Base-by-base conservation (phyloP, 208 protist genomes). In the Porcisia hertigi region DNA sequence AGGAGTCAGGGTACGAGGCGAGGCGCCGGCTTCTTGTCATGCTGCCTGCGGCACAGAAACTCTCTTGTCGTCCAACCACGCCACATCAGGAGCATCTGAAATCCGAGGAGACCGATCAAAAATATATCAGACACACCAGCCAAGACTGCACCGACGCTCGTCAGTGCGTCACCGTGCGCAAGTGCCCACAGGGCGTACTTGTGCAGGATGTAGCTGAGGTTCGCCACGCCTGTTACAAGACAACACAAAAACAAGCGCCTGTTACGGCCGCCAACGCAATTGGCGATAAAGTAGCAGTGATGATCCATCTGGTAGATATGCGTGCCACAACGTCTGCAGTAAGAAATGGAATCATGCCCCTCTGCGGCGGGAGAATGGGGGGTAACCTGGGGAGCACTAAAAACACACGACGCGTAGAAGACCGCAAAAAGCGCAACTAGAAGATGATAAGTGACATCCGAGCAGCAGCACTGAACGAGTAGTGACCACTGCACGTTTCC, bases 201-300 rank as follows among this genome's bases (percentile, higher is more conserved):
- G 76, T 77, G 83, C 45, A 92, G 73, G 11, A 94, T 57, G 62
- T 87, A 87, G 20, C 79, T 69, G 76, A 91, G 76, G 70, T 94
- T 91, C 41, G 75, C 52, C 16, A 87, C 72, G 54, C 82, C 82
- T 3, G 75, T 23, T n/a, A 70, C 14, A 7, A 93, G 65, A 53
- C 81, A 85, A 4, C 53, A 64, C 39, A 94, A 23, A 55, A 92
- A 92, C 8, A 76, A 30, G n/a, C 39, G 58, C 43, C 77, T 52
- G 69, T 88, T 92, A 43, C 70, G 67, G 0, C 34, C 52, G 54
- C 88, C 87, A 43, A 92, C 81, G 63, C 88, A 92, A 74, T 94
- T 94, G 74, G 77, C 65, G n/a, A 92, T 88, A 18, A 92, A 64
- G 54, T 90, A 92, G 71, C 88, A 92, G 69, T 92, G 88, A 72